These are phyloP conservation scores for Aspergillus proliferans DNA, from an alignment of 2,329 filamentous ascomycete genomes.

Conservation along the genomic window DNA sequence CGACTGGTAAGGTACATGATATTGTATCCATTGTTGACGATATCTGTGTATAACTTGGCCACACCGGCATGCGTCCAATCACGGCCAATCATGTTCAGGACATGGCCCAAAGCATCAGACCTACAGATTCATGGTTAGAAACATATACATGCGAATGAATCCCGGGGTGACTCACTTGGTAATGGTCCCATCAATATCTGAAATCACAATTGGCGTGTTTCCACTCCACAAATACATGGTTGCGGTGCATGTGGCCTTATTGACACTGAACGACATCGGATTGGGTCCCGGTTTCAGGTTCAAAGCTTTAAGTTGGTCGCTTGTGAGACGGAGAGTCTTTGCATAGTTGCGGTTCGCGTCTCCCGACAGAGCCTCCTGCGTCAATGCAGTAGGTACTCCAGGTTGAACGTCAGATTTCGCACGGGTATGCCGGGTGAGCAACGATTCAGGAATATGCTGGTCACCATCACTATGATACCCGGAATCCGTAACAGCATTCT, in stretches of 20 bases:
- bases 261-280: constrained; percentile 92
- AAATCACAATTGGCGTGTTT: constrained; percentile 90
- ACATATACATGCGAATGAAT: background rate
- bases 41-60: constrained; percentile 95
- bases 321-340: constrained; percentile 90
- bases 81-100: constrained; percentile 91
- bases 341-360: constrained; percentile 84
- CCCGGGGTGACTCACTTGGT: constrained; percentile 59
- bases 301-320: constrained; percentile 85
- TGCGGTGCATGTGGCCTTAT: constrained; percentile 83
- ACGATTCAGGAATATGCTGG: constrained; percentile 58
- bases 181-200: constrained; percentile 97
- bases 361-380: constrained; percentile 44
- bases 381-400: constrained; percentile 53
- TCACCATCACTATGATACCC: constrained; percentile 89
- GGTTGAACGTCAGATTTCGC: constrained; percentile 66
- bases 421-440: constrained; percentile 41
- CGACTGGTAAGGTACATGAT: constrained; percentile 96
- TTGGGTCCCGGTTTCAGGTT: constrained; percentile 81
- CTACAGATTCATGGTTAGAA: constrained; percentile 20
- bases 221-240: constrained; percentile 92
- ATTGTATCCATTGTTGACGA: constrained; percentile 92
- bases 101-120: constrained; percentile 87
- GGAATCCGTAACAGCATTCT: constrained; percentile 85
- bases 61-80: constrained; percentile 98